phyloP scores from a whole-genome alignment of 176 grass and related monocot genomes.

The Sorghum bicolor region Sorghum_bicolor_NCBIv3 NC_012875.2:56009001-56009500 shows the following conservation, averaged over 20 bases:
- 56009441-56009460: constrained; percentile 55
- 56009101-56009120: not conserved
- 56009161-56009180: not conserved
- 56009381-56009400: constrained; percentile 58
- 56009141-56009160: not conserved
- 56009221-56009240: constrained; percentile 61
- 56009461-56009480: constrained; percentile 43
- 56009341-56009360: not conserved
- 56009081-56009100: no score
- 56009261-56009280: not conserved
- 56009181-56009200: not conserved
- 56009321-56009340: not conserved
- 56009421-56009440: constrained; percentile 44
- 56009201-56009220: constrained; percentile 47
- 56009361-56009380: constrained; percentile 62
- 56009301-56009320: not conserved
- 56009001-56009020: not conserved
- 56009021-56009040: no score
- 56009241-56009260: constrained; percentile 61
- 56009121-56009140: not conserved
- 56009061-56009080: no score
- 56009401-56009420: constrained; percentile 78
- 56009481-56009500: constrained; percentile 38
- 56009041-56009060: no score
- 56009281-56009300: not conserved